Evolutionary conservation across 2,329 filamentous ascomycete species (phyloP).

Genomic region (Diaporthe vexans): DNA sequence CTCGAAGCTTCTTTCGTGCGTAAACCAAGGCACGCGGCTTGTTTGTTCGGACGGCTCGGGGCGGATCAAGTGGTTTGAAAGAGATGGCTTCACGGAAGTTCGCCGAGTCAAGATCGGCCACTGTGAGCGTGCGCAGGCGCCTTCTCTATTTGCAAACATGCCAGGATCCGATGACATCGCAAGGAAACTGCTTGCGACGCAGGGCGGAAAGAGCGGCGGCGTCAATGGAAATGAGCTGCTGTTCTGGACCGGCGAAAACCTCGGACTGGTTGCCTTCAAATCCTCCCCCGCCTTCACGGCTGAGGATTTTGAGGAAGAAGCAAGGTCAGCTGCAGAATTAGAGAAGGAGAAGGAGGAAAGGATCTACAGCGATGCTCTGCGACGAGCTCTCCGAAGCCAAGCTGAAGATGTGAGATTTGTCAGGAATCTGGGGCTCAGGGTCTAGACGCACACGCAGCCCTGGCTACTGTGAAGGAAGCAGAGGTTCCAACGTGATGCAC

Average conservation of each 20-base stretch:
- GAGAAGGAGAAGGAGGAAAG: slow-evolving; percentile 69
- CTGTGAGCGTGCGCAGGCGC: slow-evolving; percentile 61
- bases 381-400: slow-evolving; percentile 80
- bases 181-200: slow-evolving; percentile 81
- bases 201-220: slow-evolving; percentile 44
- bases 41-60: slow-evolving; percentile 89
- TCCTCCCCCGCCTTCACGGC: slow-evolving; percentile 61
- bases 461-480: slow-evolving; percentile 4
- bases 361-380: slow-evolving; percentile 79
- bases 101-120: slow-evolving; percentile 68
- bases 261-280: slow-evolving; percentile 80
- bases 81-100: slow-evolving; percentile 79
- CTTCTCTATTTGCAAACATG: slow-evolving; percentile 66
- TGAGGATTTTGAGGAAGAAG: slow-evolving; percentile 65
- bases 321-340: slow-evolving; percentile 60
- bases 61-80: slow-evolving; percentile 89
- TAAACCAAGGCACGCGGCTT: slow-evolving; percentile 84
- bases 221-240: slow-evolving; percentile 77
- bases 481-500: not conserved
- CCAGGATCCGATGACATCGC: slow-evolving; percentile 78
- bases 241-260: slow-evolving; percentile 88
- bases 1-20: slow-evolving; percentile 85
- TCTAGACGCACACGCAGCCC: slow-evolving; percentile 37
- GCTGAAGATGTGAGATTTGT: slow-evolving; percentile 85
- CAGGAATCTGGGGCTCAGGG: slow-evolving; percentile 70